phyloP scores from a whole-genome alignment of 2,329 filamentous ascomycete genomes.

The Cladorrhinum sp. region DNA sequence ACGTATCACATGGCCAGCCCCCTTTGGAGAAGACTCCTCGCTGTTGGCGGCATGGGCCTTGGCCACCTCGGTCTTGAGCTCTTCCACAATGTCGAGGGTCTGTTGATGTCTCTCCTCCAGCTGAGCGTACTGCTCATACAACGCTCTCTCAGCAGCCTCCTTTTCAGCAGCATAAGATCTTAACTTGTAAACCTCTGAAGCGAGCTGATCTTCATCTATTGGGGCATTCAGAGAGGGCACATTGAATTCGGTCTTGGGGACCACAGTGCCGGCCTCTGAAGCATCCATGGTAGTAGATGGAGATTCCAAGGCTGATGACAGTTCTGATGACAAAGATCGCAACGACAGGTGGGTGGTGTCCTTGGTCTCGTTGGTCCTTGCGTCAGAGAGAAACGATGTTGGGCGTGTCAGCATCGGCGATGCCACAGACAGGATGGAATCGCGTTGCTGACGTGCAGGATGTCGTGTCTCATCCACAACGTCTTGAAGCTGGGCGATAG shows the following conservation, averaged over 20 bases:
- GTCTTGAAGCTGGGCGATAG: constrained; percentile 82
- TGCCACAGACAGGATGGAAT: constrained; percentile 54
- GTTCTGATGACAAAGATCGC: constrained; percentile 89
- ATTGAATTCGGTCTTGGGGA: constrained; percentile 39
- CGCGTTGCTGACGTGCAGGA: constrained; percentile 45
- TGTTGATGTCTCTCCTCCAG: constrained; percentile 79
- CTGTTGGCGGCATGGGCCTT: constrained; percentile 62
- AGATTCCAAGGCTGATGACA: constrained; percentile 82
- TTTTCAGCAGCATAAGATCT: constrained; percentile 71
- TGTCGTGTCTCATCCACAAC: constrained; percentile 75
- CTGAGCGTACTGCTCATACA: constrained; percentile 76
- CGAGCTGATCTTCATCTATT: constrained; percentile 33
- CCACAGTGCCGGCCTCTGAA: constrained; percentile 56
- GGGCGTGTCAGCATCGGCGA: constrained; percentile 56
- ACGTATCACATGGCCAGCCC: constrained; percentile 75
- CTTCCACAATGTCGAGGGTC: constrained; percentile 80
- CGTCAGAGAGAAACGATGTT: constrained; percentile 80
- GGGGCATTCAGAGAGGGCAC: constrained; percentile 12
- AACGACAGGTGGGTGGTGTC: constrained; percentile 67
- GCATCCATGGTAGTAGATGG: constrained; percentile 58
- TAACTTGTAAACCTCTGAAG: constrained; percentile 68
- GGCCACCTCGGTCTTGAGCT: constrained; percentile 81
- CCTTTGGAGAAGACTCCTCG: constrained; percentile 59
- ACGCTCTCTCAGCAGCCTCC: constrained; percentile 67
- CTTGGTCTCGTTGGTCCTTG: constrained; percentile 67